Base-by-base conservation (phyloP, 2,329 filamentous ascomycete genomes). In the Scleromitrula shiraiana region DNA sequence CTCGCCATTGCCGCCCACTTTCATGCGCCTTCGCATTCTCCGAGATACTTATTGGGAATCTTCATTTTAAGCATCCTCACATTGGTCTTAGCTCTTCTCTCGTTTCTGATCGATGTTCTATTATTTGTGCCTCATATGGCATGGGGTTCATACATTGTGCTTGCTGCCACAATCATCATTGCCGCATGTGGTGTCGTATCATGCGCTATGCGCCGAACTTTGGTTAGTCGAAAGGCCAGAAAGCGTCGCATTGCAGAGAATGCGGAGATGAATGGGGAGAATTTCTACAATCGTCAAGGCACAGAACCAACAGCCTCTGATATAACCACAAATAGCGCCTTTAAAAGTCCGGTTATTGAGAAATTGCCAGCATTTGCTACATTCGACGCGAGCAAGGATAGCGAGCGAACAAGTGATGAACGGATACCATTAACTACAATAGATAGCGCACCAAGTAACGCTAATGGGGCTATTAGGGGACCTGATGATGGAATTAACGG, bases 231-330 rank as follows among this genome's bases (percentile, higher is more conserved):
- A 59, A 96, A 96, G 70, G 87, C 90, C n/a, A 79, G 90, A 53
- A 90, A 93, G 74, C 88, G 83, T 71, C 80, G 88, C 38, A 94
- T 97, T 63, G 88, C 82, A 2, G 86, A 94, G 66, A 95, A 97
- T 64, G 88, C 90, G 7, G 90, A 97, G 64, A 97, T 97, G 90
- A 97, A 87, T 64, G 91, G 91, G 23, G 82, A 93, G 60, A 93
- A 90, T 62, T 96, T 85, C 65, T 96, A 94, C 67, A 85, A 83
- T 60, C 76, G 83, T 50, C 79, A 84, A 66, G 58, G 53, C 8
- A 37, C 52, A 14, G 50, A 45, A 3, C 40, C 37, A 22, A 50
- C 29, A 59, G 67, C 32, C 64, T 68, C 68, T 2, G 63, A 69
- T 4, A 62, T 64, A 5, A 68, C 73, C 53, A 68, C 81, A 7